Evolutionary conservation across 2,329 filamentous ascomycete genomes (phyloP), one percentile per base, ranked within the genome.

Genomic region (Hypoxylon sp.): DNA sequence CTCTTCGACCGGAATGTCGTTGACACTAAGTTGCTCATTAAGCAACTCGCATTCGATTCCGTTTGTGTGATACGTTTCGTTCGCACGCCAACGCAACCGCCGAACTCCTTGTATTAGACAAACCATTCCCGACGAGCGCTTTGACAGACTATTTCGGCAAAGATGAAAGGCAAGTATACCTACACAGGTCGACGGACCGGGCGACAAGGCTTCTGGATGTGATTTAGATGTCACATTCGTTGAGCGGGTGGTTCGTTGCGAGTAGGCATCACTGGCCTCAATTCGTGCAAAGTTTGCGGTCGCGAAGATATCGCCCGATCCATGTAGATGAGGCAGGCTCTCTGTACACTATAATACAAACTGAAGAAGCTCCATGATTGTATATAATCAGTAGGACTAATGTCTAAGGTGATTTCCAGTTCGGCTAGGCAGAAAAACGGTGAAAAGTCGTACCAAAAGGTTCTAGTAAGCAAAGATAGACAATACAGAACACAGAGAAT

Each of bases 271-370:
- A 5, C 3, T 45, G 51, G 23, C 50, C 32, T 52, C 50, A 3
- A 52, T 39, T 37, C 11, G 25, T 4, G 32, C n/a, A 3, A 39
- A 41, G 37, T 52, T 39, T 39, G 25, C 5, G 3, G 34, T 45
- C 37, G 5, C 6, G 11, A 30, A 2, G 23, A 12, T n/a, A n/a
- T 54, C 25, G 51, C 51, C 51, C 51, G n/a, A 23, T 12, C 5
- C 2, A 30, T 32, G n/a, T 54, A 43, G 51, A 21, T n/a, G n/a
- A 54, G 39, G 51, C 16, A 54, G 51, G 51, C 16, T 23, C 16
- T 23, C 19, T 32, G 51, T 54, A n/a, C 37, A 11, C 12, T 47
- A 47, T 47, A 47, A 47, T 47, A 47, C 45, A 47, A n/a, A 16
- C 3, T 30, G n/a, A n/a, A 47, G 45, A 27, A 47, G 25, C 25